phyloP scores from a whole-genome alignment of 306 rosid genomes.

The Trifolium dubium region DNA sequence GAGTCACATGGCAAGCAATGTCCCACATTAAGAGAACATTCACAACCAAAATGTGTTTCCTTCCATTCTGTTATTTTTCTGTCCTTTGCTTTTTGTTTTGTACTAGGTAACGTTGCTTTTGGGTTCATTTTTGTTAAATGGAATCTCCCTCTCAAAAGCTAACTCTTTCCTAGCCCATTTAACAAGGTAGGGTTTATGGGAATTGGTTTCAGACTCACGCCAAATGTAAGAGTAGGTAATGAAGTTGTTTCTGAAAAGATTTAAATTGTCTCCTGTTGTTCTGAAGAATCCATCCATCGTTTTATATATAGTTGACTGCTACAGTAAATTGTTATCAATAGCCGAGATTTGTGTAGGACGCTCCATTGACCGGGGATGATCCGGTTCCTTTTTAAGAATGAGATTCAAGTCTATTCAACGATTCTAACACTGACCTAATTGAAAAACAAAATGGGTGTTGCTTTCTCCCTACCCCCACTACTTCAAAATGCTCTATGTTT shows the following conservation, averaged over 20 bases:
- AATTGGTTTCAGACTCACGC: background rate
- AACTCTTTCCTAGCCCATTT: background rate
- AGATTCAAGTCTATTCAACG: background rate
- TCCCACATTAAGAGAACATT: constrained; percentile 34
- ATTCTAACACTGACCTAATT: background rate
- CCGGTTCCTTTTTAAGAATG: background rate
- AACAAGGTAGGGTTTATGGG: too few relatives aligned
- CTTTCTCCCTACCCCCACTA: background rate
- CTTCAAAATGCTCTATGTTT: too few relatives aligned
- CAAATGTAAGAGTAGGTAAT: background rate
- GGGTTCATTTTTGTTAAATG: constrained; percentile 10
- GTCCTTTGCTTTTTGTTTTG: constrained; percentile 34
- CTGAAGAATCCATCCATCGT: too few relatives aligned
- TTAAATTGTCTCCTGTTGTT: too few relatives aligned
- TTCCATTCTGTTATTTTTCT: constrained; percentile 30
- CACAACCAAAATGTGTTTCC: constrained; percentile 26
- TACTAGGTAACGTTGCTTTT: constrained; percentile 23
- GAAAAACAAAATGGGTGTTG: background rate
- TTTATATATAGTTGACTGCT: too few relatives aligned
- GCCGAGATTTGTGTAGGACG: too few relatives aligned
- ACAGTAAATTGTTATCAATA: too few relatives aligned
- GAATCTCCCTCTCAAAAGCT: background rate
- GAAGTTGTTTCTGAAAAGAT: background rate
- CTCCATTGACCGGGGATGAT: too few relatives aligned
- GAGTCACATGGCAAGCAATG: constrained; percentile 30